Conservation (phyloP, 208 protist genomes). For the Leishmania aethiopica region DNA sequence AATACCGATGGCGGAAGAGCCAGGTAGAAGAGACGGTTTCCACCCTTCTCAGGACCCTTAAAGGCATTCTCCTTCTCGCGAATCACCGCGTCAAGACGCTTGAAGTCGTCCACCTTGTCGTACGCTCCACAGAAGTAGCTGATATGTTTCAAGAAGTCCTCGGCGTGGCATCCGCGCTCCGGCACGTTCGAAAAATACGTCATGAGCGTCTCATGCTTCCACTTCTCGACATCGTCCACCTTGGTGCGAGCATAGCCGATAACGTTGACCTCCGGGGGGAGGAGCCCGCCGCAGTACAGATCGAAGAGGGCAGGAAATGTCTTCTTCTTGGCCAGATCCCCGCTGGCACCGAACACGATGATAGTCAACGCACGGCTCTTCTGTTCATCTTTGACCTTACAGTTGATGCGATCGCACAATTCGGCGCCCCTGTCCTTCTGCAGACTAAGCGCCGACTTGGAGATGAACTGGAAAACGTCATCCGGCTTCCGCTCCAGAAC, state of each 20-base stretch:
- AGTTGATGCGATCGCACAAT: slow-evolving; percentile 50
- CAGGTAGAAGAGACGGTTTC: slow-evolving; percentile 93
- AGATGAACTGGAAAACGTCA: slow-evolving; percentile 64
- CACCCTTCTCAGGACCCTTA: slow-evolving; percentile 35
- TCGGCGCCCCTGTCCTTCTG: slow-evolving; percentile 18
- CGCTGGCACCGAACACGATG: slow-evolving; percentile 89
- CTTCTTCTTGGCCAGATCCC: slow-evolving; percentile 94
- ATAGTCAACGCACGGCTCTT: slow-evolving; percentile 71
- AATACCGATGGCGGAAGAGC: slow-evolving; percentile 90
- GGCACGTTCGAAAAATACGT: slow-evolving; percentile 61
- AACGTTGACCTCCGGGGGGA: slow-evolving; percentile 75
- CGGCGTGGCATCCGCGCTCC: slow-evolving; percentile 57
- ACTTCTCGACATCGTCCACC: slow-evolving; percentile 69
- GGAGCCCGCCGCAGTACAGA: slow-evolving; percentile 81
- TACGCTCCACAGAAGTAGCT: slow-evolving; percentile 85
- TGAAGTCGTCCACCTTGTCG: slow-evolving; percentile 77
- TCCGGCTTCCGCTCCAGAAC: slow-evolving; percentile 55
- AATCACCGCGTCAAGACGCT: slow-evolving; percentile 56
- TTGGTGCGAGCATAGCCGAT: slow-evolving; percentile 90
- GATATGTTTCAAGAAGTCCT: slow-evolving; percentile 64
- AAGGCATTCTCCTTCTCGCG: slow-evolving; percentile 54
- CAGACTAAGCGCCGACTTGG: slow-evolving; percentile 38
- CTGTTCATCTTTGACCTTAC: slow-evolving; percentile 50
- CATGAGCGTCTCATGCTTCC: slow-evolving; percentile 67
- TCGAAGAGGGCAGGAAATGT: slow-evolving; percentile 93